Percentiles rank a stretch among this genome's conserved stretches.
These are phyloP conservation scores for Neolecta irregularis DNA, from an alignment of 1,139 yeast genomes.

Conservation along the genomic window DNA sequence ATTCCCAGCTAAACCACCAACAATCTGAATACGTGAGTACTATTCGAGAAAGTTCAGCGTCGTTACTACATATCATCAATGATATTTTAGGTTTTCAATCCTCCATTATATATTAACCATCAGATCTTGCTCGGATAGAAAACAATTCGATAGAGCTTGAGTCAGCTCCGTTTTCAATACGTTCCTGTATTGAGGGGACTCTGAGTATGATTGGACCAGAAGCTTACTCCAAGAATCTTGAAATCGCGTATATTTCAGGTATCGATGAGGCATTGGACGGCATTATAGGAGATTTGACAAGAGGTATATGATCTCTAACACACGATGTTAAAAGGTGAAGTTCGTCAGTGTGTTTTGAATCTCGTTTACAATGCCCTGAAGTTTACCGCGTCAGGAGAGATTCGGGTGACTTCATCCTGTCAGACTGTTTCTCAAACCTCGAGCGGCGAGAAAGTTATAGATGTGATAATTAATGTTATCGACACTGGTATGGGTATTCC, in stretches of 20 bases:
- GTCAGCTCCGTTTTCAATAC: conserved; percentile 44
- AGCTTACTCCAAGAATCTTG: conserved; percentile 11
- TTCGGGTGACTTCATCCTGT: conserved; percentile 20
- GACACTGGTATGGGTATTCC: conserved; percentile 56
- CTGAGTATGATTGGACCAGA: conserved; percentile 9
- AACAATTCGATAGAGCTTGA: conserved; percentile 62
- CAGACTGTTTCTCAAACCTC: conserved; percentile 10
- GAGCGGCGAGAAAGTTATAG: conserved; percentile 26
- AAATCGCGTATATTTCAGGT: conserved; percentile 9
- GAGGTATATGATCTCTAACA: too few species aligned
- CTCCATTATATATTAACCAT: too few species aligned
- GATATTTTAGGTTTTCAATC: conserved; percentile 67
- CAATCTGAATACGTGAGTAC: conserved; percentile 70
- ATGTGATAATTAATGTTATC: conserved; percentile 50
- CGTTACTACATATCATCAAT: conserved; percentile 59
- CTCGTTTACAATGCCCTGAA: conserved; percentile 73
- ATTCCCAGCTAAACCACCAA: conserved; percentile 60
- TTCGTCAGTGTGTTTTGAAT: conserved; percentile 79
- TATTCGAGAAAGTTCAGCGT: conserved; percentile 62
- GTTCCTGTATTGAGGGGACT: conserved; percentile 11
- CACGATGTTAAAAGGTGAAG: too few species aligned
- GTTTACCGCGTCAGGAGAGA: conserved; percentile 63
- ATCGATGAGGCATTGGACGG: conserved; percentile 33
- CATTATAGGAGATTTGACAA: conserved; percentile 74
- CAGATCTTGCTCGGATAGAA: conserved; percentile 72